phyloP scores from a whole-genome alignment of 2,329 filamentous ascomycete genomes.

The Stagonosporopsis tanaceti region DNA sequence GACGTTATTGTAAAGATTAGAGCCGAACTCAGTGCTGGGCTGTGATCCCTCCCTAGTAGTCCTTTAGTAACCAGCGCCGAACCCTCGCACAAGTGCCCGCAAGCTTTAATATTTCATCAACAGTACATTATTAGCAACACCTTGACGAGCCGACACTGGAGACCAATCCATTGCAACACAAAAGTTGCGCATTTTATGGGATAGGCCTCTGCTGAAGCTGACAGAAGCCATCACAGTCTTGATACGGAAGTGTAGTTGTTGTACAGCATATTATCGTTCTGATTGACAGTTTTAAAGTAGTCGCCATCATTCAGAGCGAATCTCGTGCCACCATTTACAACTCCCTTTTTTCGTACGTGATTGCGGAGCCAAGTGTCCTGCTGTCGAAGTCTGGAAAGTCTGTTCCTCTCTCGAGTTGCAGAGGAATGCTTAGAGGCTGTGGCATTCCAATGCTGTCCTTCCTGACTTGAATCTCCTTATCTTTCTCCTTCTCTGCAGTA shows the following conservation, averaged over 20 bases:
- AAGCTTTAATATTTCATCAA: too few species aligned
- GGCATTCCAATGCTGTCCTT: constrained; percentile 41
- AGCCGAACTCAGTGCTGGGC: too few species aligned
- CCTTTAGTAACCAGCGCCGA: too few species aligned
- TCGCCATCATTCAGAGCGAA: background rate
- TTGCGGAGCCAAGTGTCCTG: background rate
- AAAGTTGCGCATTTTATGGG: too few species aligned
- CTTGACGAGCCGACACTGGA: too few species aligned
- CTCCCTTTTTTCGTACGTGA: background rate
- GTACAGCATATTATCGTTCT: background rate
- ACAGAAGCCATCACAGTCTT: too few species aligned
- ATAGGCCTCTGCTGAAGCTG: too few species aligned
- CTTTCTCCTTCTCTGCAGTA: constrained; percentile 30
- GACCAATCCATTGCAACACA: too few species aligned
- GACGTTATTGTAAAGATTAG: too few species aligned
- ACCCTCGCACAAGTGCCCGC: too few species aligned
- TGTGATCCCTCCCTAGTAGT: too few species aligned
- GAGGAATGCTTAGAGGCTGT: constrained; percentile 30
- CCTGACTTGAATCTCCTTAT: constrained; percentile 20
- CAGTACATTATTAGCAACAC: too few species aligned
- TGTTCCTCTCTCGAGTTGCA: constrained; percentile 21
- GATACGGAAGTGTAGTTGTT: background rate
- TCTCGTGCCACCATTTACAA: background rate
- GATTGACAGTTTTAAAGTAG: background rate
- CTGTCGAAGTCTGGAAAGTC: background rate